Evolutionary conservation across 495 filamentous ascomycete genomes (phyloP), one percentile per base, ranked within the genome.

Genomic region (Daldinia decipiens): DNA sequence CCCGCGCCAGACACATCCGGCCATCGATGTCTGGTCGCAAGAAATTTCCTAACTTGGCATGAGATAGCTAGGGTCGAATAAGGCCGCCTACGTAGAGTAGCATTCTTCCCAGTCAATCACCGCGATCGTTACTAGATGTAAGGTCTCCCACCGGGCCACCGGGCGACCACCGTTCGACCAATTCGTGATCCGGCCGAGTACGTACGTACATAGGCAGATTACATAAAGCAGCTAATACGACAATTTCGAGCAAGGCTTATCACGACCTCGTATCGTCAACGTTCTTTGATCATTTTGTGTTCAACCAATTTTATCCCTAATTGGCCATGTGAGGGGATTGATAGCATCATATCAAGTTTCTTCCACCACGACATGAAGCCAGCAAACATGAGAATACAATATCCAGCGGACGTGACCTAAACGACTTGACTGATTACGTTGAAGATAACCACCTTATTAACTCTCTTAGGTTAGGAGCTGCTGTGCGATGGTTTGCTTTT

Each of bases 71-170:
- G 36, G 55, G 55, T 43, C 19, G 27, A 15, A 43, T 34, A 59
- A 43, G 11, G 36, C 21, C 13, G 12, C 19, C 34, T 15, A 26
- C 4, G 26, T 19, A 34, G 39, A 45, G n/a, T 36, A 4, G 36
- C 8, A 52, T 39, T 38, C 39, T 58, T 59, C 29, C 5, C 27
- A 36, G 39, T 40, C 47, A 53, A 67, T 60, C 56, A n/a, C 26
- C 47, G 21, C n/a, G 34, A 7, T 11, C 43, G 11, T 51, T 2
- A 19, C 12, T 52, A 9, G 56, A 61, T 55, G 53, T 40, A n/a
- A 59, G 31, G 34, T 34, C 27, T 24, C 64, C 43, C 34, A 60
- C 55, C 64, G 47, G 55, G 9, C 47, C 64, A 67, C 27, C 64
- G 47, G 55, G 9, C 47, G 56, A 67, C 27, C 11, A 59, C 64